Conservation (phyloP, 495 filamentous ascomycete genomes). For the Xylaria curta region DNA sequence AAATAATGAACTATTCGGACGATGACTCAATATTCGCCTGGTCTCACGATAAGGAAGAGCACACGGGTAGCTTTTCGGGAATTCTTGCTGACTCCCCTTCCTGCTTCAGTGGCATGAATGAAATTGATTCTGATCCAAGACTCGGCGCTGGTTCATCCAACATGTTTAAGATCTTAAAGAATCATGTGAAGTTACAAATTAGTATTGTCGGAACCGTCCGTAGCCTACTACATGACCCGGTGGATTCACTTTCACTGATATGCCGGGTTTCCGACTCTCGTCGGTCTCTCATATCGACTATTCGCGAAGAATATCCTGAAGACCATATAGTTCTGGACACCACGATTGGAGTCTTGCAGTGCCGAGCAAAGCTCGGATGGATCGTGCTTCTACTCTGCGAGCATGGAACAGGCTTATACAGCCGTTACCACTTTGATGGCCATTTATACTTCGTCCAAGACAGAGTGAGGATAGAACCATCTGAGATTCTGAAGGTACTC, state of each 20-base stretch:
- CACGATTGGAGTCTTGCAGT: neutral
- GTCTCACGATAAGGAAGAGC: neutral
- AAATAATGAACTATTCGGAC: neutral
- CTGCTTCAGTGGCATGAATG: slow-evolving; percentile 8
- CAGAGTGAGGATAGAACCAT: neutral
- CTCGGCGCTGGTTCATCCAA: neutral
- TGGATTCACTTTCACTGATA: neutral
- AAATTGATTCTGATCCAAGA: neutral
- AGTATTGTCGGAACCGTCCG: neutral
- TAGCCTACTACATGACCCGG: neutral
- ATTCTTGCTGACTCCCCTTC: neutral
- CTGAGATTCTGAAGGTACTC: neutral
- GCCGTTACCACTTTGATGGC: slow-evolving; percentile 2
- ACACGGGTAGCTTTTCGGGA: neutral
- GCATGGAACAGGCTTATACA: neutral
- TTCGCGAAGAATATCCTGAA: neutral
- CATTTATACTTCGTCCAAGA: neutral
- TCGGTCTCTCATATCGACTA: neutral
- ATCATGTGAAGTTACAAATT: neutral
- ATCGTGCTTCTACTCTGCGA: neutral
- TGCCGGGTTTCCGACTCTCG: neutral
- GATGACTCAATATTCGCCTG: slow-evolving; percentile 2
- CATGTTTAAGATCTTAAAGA: neutral
- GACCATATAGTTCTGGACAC: neutral
- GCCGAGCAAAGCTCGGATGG: neutral